Evolutionary conservation across 2,329 filamentous ascomycete genomes (phyloP).

Genomic region (Botrytis fragariae): DNA sequence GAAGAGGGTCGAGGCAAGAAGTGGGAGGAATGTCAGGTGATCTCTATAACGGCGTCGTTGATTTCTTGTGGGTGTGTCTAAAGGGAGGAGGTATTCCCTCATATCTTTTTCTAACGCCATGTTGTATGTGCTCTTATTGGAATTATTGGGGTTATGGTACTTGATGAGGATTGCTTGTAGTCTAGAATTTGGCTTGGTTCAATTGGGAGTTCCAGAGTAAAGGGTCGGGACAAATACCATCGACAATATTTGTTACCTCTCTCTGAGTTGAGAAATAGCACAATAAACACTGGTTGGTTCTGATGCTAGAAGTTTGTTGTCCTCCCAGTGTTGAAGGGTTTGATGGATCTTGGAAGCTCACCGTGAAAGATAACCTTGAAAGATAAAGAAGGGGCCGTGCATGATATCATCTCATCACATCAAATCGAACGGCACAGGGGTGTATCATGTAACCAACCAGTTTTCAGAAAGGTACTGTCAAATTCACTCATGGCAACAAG

Average conservation of each 20-base stretch:
- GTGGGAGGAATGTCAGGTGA: not conserved
- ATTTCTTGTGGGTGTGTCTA: not conserved
- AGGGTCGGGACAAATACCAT: not conserved
- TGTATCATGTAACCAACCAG: not conserved
- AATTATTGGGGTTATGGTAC: not conserved
- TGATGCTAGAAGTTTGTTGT: not conserved
- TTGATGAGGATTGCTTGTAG: not conserved
- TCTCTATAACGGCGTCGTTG: not conserved
- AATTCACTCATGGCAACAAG: not conserved
- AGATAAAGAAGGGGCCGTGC: constrained; percentile 7
- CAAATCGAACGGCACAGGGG: not conserved
- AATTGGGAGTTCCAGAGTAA: not conserved
- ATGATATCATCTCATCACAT: not conserved
- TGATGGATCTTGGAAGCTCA: not conserved
- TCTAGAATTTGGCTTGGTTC: not conserved
- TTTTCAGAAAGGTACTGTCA: not conserved
- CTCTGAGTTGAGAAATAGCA: not conserved
- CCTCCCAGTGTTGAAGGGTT: not conserved
- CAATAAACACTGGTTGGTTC: not conserved
- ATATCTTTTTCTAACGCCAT: not conserved
- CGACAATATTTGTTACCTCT: not conserved
- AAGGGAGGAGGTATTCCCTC: not conserved
- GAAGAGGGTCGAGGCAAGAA: not conserved
- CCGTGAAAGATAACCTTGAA: not conserved
- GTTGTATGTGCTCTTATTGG: not conserved